These are phyloP conservation scores for Lantana camara DNA, from an alignment of 257 asterid species.

Conservation along the genomic window DNA sequence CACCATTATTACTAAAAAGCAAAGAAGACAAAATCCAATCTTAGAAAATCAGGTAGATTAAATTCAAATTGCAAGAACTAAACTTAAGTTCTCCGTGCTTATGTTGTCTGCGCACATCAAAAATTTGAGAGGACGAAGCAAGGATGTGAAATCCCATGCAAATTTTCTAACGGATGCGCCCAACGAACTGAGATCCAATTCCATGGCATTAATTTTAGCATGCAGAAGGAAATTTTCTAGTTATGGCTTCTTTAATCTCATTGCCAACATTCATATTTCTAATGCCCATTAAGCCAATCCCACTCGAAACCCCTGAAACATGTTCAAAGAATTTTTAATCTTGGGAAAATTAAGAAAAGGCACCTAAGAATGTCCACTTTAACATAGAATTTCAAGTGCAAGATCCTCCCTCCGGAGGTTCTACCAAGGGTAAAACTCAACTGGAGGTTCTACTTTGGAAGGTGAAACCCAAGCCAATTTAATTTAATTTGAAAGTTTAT, in stretches of 20 bases:
- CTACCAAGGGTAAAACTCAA: too few species aligned
- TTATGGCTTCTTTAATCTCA: conserved; percentile 46
- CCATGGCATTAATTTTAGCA: conserved; percentile 60
- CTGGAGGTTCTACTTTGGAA: too few species aligned
- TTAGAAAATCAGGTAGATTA: background rate
- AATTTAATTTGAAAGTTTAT: too few species aligned
- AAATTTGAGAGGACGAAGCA: conserved; percentile 60
- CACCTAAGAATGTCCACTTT: too few species aligned
- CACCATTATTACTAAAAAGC: too few species aligned
- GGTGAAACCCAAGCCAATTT: too few species aligned
- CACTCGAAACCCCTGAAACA: conserved; percentile 61
- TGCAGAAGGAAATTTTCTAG: conserved; percentile 48
- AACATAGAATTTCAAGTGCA: too few species aligned
- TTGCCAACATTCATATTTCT: conserved; percentile 49
- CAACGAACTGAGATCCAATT: conserved; percentile 63
- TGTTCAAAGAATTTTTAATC: too few species aligned
- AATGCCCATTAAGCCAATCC: conserved; percentile 72
- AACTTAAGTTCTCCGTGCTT: background rate
- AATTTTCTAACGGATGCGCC: conserved; percentile 52
- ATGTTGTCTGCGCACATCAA: conserved; percentile 47
- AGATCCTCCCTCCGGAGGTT: too few species aligned
- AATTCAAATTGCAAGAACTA: background rate
- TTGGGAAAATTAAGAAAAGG: too few species aligned
- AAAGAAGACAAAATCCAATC: background rate
- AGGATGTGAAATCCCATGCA: conserved; percentile 43